Evolutionary conservation across 108 stramenopile species (phyloP).

Genomic region (Pseudonitzschia multistriata): DNA sequence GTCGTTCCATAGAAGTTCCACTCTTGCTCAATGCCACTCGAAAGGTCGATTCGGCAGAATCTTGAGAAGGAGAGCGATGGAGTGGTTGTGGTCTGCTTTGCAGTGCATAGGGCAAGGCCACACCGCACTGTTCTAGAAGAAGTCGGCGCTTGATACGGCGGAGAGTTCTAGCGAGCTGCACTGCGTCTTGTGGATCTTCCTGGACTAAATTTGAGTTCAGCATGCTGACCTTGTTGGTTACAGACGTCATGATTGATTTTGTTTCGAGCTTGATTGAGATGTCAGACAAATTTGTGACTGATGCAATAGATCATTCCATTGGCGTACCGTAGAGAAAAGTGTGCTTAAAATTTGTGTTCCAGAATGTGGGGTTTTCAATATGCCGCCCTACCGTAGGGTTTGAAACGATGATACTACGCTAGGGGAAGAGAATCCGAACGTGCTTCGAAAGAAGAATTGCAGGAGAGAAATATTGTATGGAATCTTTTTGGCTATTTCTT

Average conservation of each 20-base stretch:
- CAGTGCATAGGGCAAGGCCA: neutral
- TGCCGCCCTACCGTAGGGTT: too few species aligned
- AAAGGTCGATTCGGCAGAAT: conserved; percentile 7
- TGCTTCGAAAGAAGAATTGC: too few species aligned
- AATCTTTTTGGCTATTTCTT: neutral
- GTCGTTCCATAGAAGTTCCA: neutral
- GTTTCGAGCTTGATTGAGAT: neutral
- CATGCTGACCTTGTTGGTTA: neutral
- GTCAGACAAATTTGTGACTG: too few species aligned
- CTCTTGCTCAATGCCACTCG: neutral
- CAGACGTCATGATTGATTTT: neutral
- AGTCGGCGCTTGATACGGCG: conserved; percentile 37
- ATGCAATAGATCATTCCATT: too few species aligned
- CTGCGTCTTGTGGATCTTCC: neutral
- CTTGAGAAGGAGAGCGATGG: neutral
- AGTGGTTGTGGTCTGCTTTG: conserved; percentile 2
- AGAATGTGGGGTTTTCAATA: too few species aligned
- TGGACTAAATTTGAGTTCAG: neutral
- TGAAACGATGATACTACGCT: too few species aligned
- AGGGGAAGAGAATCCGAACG: too few species aligned
- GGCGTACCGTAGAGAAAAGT: too few species aligned
- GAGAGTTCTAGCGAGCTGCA: conserved; percentile 22
- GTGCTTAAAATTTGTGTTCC: too few species aligned
- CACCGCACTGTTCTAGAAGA: conserved; percentile 29
- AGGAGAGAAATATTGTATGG: neutral